These are phyloP conservation scores for Ogataea paraovalis DNA, from an alignment of 805 yeast genomes.

Conservation along the genomic window DNA sequence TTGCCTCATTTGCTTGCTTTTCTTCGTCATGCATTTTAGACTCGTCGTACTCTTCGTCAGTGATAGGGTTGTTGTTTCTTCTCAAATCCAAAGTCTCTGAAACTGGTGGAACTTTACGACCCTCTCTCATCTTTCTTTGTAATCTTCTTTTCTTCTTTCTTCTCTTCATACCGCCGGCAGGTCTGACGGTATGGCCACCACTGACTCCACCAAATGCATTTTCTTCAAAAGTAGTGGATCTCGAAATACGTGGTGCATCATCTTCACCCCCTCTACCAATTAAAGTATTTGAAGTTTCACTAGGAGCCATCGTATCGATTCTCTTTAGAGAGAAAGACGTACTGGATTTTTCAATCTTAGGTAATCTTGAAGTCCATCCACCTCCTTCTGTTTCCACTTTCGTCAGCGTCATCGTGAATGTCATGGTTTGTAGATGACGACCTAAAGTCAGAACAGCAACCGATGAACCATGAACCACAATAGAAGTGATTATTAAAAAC, in stretches of 20 bases:
- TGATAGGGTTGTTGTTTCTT: constrained; percentile 8
- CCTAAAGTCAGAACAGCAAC: constrained; percentile 66
- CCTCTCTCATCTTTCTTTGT: constrained; percentile 26
- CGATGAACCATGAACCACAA: constrained; percentile 59
- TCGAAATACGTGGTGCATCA: background rate
- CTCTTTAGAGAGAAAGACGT: constrained; percentile 79
- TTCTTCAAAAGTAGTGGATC: constrained; percentile 8
- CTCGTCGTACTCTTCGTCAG: constrained; percentile 16
- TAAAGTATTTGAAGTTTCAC: constrained; percentile 4
- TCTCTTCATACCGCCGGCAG: constrained; percentile 71
- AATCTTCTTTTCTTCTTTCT: constrained; percentile 31
- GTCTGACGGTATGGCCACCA: constrained; percentile 46
- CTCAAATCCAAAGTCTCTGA: constrained; percentile 33
- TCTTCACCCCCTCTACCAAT: background rate
- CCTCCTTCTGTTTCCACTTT: constrained; percentile 53
- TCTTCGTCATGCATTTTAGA: constrained; percentile 1
- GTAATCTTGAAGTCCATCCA: constrained; percentile 93
- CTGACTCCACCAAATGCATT: constrained; percentile 16
- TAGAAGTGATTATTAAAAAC: constrained; percentile 50
- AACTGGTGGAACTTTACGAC: constrained; percentile 30
- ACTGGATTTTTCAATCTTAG: constrained; percentile 66
- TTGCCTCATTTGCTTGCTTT: constrained; percentile 8
- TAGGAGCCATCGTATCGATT: constrained; percentile 61
- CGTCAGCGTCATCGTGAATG: constrained; percentile 87
- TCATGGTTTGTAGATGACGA: constrained; percentile 84